phyloP scores from a whole-genome alignment of 805 yeast genomes.

The Schizosaccharomyces japonicus region DNA sequence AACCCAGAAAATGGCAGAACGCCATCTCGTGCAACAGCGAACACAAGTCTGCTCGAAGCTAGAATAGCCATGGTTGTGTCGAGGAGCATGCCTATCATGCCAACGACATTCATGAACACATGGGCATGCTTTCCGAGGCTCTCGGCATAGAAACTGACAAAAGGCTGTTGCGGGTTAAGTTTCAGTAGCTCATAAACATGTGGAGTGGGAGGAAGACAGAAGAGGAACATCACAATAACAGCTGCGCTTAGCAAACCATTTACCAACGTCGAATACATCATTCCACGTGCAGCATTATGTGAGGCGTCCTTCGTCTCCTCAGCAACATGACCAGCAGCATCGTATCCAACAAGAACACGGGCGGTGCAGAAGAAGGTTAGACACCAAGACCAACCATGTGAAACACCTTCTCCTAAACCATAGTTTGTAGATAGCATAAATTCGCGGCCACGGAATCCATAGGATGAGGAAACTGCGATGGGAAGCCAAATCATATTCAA shows the following conservation, averaged over 20 bases:
- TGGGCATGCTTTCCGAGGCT: conserved; percentile 12
- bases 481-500: conserved; percentile 12
- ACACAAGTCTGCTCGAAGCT: conserved; percentile 12
- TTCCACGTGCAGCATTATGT: conserved; percentile 10
- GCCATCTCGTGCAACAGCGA: conserved; percentile 12
- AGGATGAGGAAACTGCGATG: conserved; percentile 10
- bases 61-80: conserved; percentile 10
- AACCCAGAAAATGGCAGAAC: conserved; percentile 11
- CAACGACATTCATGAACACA: conserved; percentile 10
- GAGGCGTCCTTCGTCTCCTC: conserved; percentile 12
- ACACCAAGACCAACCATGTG: conserved; percentile 11
- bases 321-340: conserved; percentile 13
- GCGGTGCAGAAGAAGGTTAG: conserved; percentile 10
- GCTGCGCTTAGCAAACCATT: conserved; percentile 8
- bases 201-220: conserved; percentile 9
- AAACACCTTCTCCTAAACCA: conserved; percentile 9
- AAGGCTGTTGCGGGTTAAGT: conserved; percentile 12
- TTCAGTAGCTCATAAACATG: conserved; percentile 7
- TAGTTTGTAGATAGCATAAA: conserved; percentile 7
- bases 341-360: conserved; percentile 11
- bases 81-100: conserved; percentile 7
- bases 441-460: conserved; percentile 10
- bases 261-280: conserved; percentile 10
- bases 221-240: conserved; percentile 9
- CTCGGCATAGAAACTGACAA: conserved; percentile 10